phyloP scores from a whole-genome alignment of 306 rosid genomes.

The Nissolia schottii region DNA sequence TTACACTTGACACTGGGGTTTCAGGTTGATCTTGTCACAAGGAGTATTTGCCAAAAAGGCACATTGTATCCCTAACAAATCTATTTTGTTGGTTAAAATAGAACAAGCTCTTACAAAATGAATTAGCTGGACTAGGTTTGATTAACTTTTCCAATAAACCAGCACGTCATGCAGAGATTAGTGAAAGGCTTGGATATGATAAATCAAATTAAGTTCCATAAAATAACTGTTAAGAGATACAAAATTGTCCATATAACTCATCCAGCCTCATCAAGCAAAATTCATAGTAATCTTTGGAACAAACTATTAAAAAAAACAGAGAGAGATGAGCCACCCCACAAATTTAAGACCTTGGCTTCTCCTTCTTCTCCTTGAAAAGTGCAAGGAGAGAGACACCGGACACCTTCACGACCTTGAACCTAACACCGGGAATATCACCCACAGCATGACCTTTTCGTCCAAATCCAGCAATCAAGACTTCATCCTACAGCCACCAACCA shows the following conservation, averaged over 20 bases:
- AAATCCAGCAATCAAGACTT: constrained; percentile 79
- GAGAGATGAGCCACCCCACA: neutral
- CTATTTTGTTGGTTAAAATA: neutral
- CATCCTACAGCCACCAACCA: constrained; percentile 49
- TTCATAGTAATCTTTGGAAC: neutral
- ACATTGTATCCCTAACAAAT: no score
- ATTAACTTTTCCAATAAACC: neutral
- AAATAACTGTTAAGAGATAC: neutral
- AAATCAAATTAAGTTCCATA: constrained; percentile 1
- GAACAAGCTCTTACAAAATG: neutral
- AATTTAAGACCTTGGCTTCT: constrained; percentile 66
- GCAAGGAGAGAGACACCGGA: constrained; percentile 68
- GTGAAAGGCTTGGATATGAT: neutral
- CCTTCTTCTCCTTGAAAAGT: constrained; percentile 77
- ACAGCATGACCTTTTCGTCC: constrained; percentile 82
- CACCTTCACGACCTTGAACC: constrained; percentile 74
- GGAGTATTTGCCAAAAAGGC: neutral
- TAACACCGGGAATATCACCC: constrained; percentile 82
- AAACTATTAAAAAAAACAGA: neutral
- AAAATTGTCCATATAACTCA: constrained; percentile 31
- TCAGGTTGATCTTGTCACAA: neutral
- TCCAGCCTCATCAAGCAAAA: neutral
- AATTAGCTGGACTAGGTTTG: neutral
- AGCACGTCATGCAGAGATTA: neutral
- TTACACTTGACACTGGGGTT: neutral